Base-by-base conservation (phyloP, 495 filamentous ascomycete genomes). In the Aspergillus affinis region DNA sequence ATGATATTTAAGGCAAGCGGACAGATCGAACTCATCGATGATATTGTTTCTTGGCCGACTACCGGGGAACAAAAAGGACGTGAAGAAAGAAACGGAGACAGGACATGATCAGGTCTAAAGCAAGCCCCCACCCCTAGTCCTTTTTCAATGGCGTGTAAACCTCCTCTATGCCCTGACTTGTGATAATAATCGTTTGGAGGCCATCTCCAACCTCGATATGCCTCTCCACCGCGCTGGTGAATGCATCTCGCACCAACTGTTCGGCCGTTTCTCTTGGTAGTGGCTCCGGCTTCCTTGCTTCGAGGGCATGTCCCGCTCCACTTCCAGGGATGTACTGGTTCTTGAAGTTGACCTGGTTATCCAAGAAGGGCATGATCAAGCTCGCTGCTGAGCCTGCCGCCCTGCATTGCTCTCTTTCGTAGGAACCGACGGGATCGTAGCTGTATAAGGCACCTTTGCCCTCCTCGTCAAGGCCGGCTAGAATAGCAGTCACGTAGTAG, bases 271-370 rank as follows among this genome's bases (percentile, higher is more conserved):
- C 76, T 65, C 83, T 82, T 26, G 88, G 80, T 65, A 98, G 77
- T 55, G 84, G 82, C 68, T 87, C 83, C 60, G 86, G 80, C 65
- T 86, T 83, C 67, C 78, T 76, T 29, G 69, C 63, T 75, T 90
- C 75, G 55, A 97, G 82, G 21, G 85, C 89, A 73, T 94, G 90
- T 45, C 92, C 93, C 65, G 84, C 84, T 56, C 90, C 92, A 66
- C 89, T 92, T n/a, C 86, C 88, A 10, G 94, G 94, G 27, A 92
- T 80, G 73, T 96, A 95, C 79, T 98, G 94, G 73, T 98, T 98
- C 83, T 98, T 98, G 82, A 92, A 94, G 77, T 98, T 97, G 79
- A 98, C 94, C 75, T 98, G 95, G 72, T 98, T 98, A 74, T 98
- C 94, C 71, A 98, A 80, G 81, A 98, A 98, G 4, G 94, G 94